A percentile compares a stretch with the other conserved stretches of the same genome.
Evolutionary conservation across 1,284 basidiomycete genomes (phyloP).

Genomic region (Chiua sp.): DNA sequence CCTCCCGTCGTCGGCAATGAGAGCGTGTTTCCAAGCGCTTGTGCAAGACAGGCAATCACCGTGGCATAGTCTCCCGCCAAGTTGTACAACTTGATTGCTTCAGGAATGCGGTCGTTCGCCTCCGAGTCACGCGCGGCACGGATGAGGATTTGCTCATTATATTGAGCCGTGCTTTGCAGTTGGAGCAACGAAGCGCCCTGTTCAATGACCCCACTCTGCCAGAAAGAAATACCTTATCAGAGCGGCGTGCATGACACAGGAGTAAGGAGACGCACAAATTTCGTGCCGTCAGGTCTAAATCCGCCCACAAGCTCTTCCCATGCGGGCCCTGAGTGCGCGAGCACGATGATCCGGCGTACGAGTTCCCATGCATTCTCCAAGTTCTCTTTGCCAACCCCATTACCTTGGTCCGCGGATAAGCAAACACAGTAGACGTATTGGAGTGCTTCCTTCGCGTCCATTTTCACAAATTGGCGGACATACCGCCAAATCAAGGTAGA

Average conservation of each 20-base stretch:
- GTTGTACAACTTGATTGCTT: conserved; percentile 97
- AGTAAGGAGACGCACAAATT: conserved; percentile 66
- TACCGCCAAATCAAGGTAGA: conserved; percentile 93
- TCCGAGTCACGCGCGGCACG: conserved; percentile 80
- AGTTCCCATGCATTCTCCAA: conserved; percentile 87
- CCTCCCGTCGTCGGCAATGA: conserved; percentile 67
- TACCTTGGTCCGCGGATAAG: conserved; percentile 78
- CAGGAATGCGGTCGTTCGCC: conserved; percentile 81
- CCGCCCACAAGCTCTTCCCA: conserved; percentile 94
- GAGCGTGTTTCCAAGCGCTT: conserved; percentile 88
- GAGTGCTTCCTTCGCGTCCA: conserved; percentile 92
- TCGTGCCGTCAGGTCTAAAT: conserved; percentile 86
- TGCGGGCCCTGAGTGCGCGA: conserved; percentile 83
- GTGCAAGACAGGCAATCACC: conserved; percentile 89
- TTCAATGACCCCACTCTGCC: conserved; percentile 86
- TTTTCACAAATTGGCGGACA: conserved; percentile 88
- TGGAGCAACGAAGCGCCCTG: conserved; percentile 81
- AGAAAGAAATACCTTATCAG: conserved; percentile 10
- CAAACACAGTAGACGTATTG: conserved; percentile 96
- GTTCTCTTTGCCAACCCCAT: conserved; percentile 80
- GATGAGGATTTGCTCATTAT: conserved; percentile 84
- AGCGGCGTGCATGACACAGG: neutral
- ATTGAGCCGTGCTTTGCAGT: conserved; percentile 73
- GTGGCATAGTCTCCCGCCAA: conserved; percentile 91
- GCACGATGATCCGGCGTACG: conserved; percentile 86